Evolutionary conservation across 2,329 filamentous ascomycete genomes (phyloP).

Genomic region (Zalaria sp.): DNA sequence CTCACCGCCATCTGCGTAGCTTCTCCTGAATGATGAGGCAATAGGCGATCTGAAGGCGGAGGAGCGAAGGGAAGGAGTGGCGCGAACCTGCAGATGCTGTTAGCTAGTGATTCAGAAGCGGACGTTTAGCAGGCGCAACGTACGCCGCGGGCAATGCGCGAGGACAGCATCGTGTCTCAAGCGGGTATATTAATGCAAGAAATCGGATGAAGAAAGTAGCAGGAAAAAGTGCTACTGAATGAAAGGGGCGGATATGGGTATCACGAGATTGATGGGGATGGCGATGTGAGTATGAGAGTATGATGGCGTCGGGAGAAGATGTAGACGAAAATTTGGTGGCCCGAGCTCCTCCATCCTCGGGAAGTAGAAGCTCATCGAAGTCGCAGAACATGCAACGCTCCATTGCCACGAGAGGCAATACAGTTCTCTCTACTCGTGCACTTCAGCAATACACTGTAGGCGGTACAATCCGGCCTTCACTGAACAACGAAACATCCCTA

Average conservation of each 20-base stretch:
- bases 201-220: constrained; percentile 2
- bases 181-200: not conserved
- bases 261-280: constrained; percentile 1
- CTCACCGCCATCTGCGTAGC: constrained; percentile 57
- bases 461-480: too few species aligned
- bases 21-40: constrained; percentile 54
- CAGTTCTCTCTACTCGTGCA: too few species aligned
- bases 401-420: too few species aligned
- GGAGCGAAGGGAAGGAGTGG: constrained; percentile 20
- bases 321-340: not conserved
- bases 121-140: constrained; percentile 8
- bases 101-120: constrained; percentile 1
- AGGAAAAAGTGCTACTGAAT: not conserved
- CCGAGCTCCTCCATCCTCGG: not conserved
- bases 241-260: not conserved
- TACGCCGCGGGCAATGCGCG: constrained; percentile 20
- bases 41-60: constrained; percentile 47
- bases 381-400: too few species aligned
- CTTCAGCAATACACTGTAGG: too few species aligned
- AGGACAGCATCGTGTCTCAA: constrained; percentile 17
- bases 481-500: too few species aligned
- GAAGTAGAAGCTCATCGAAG: not conserved
- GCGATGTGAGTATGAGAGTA: not conserved
- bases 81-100: constrained; percentile 10
- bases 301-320: not conserved